Evolutionary conservation across 805 yeast species (phyloP), one percentile per base, ranked within the genome.

Genomic region (Candida verbasci): DNA sequence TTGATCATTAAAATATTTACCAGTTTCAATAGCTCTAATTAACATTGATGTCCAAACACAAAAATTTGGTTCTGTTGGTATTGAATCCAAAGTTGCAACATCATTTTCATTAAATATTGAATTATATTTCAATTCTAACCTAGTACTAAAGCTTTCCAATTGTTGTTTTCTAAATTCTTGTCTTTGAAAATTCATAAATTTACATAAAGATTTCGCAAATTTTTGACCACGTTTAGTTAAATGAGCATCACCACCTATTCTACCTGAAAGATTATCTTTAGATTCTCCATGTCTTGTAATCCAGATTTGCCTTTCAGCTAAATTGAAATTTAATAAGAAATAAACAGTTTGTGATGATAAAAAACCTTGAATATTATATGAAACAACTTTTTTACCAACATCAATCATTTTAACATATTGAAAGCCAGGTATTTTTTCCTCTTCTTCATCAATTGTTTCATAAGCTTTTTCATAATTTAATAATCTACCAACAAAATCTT

Each of bases 391-490:
- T 50, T 86, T 80, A 6, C 98, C 97, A 9, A 89, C 97, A 57
- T 91, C 91, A 39, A 91, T 87, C 95, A 91, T 88, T 58, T 91
- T 88, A 46, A 89, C 86, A 51, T 88, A 93, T 55, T 86, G 96
- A 49, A 79, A 80, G 10, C 76, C 76, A 12, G 69, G 73, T 26
- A 82, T 65, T 38, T 74, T 76, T 52, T 82, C 91, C 48, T 83
- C 91, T 14, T 69, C 74, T 30, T 86, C 94, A 45, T 84, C 95
- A 24, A 91, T 82, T 1, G 96, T 83, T 58, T 93, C 89, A 59
- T 91, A 91, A 1, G 91, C 96, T 55, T 72, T 76, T 55, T 88
- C 91, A 56, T 91, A 91, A 53, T 91, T 91, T 24, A 69, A 62
- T 42, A 91, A 70, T 40, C 98, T 73, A 34, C 82, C 82, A 37